These are phyloP conservation scores for Flaveria brownii DNA, from an alignment of 129 eudicot species.

Conservation along the genomic window DNA sequence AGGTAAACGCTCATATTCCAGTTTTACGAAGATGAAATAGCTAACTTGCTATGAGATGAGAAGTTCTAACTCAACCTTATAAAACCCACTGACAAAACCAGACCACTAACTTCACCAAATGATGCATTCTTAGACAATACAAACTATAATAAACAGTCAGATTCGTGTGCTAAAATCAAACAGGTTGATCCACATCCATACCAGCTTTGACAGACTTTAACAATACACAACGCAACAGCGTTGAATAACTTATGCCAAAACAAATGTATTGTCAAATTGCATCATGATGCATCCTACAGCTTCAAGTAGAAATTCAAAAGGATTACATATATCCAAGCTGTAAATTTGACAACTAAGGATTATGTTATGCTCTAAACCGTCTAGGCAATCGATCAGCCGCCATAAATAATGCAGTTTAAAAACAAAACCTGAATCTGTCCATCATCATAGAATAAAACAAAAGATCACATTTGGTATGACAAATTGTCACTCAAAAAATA, in stretches of 20 bases:
- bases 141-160: background rate
- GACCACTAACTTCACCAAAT: no score
- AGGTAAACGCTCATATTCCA: no score
- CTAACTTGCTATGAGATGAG: no score
- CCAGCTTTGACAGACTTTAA: background rate
- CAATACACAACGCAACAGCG: background rate
- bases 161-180: background rate
- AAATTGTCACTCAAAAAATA: constrained; percentile 26
- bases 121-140: no score
- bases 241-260: background rate
- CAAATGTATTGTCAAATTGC: constrained; percentile 31
- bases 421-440: constrained; percentile 42
- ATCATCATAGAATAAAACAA: constrained; percentile 6
- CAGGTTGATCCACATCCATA: background rate
- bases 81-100: no score
- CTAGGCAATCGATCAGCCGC: constrained; percentile 38
- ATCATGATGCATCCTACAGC: constrained; percentile 41
- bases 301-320: constrained; percentile 19
- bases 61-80: no score
- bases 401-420: constrained; percentile 37
- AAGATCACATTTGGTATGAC: constrained; percentile 37
- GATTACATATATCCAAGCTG: constrained; percentile 37
- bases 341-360: constrained; percentile 32
- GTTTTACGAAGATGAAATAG: no score
- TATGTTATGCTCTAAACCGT: constrained; percentile 36